Conservation (phyloP, 2,329 filamentous ascomycete species). For the Phoma herbarum region DNA sequence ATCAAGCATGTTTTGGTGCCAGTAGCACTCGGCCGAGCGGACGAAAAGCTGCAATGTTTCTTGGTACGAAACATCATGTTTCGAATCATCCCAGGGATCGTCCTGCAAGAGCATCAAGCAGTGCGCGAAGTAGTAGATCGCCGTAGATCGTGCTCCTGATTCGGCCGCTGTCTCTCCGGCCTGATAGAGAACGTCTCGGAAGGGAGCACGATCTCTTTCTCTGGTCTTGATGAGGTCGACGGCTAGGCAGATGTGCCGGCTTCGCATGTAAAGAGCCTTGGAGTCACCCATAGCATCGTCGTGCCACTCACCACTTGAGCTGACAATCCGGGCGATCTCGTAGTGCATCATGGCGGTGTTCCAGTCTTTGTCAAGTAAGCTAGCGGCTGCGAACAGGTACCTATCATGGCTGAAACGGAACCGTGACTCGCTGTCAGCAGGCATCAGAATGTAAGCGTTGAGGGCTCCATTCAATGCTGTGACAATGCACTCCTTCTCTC, state of each 20-base stretch:
- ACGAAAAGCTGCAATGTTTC: constrained; percentile 79
- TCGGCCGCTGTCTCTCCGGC: constrained; percentile 81
- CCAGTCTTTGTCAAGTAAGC: constrained; percentile 67
- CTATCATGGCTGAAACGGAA: constrained; percentile 90
- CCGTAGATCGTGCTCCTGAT: constrained; percentile 82
- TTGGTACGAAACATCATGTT: constrained; percentile 79
- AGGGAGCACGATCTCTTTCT: constrained; percentile 69
- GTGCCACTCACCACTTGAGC: constrained; percentile 69
- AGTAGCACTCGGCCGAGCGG: constrained; percentile 81
- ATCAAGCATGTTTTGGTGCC: constrained; percentile 76
- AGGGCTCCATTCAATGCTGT: constrained; percentile 84
- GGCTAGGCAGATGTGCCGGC: constrained; percentile 82
- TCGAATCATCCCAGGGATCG: constrained; percentile 75
- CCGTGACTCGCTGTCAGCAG: constrained; percentile 83
- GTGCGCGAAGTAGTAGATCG: constrained; percentile 80
- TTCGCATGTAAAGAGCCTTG: constrained; percentile 71
- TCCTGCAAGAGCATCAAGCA: constrained; percentile 82
- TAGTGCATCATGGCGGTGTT: constrained; percentile 76
- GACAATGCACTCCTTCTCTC: constrained; percentile 73
- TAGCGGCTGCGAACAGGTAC: constrained; percentile 77
- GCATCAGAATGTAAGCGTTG: constrained; percentile 80
- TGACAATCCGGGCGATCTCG: constrained; percentile 81
- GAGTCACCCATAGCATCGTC: constrained; percentile 64
- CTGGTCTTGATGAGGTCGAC: constrained; percentile 76
- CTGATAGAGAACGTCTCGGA: constrained; percentile 78